A percentile compares a stretch with the other conserved stretches of the same genome.
Evolutionary conservation across 2,329 filamentous ascomycete genomes (phyloP).

Genomic region (Diplodia seriata): DNA sequence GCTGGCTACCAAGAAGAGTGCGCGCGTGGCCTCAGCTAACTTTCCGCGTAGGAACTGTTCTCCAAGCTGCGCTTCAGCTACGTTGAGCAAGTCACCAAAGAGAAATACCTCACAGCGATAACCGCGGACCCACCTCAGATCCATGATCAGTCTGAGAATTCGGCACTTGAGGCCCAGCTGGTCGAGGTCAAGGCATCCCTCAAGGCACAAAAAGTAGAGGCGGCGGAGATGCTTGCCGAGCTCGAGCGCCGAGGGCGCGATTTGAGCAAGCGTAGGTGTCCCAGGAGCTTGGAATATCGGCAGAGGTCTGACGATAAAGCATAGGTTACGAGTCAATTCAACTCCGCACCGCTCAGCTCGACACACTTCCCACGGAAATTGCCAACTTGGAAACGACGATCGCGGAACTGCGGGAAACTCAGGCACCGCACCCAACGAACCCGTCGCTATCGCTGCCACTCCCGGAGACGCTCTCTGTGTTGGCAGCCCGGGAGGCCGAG

Average conservation of each 20-base stretch:
- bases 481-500: constrained; percentile 51
- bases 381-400: constrained; percentile 59
- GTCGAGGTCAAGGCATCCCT: constrained; percentile 74
- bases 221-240: constrained; percentile 72
- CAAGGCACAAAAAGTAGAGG: constrained; percentile 80
- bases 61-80: constrained; percentile 96
- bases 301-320: background rate
- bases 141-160: constrained; percentile 81
- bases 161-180: constrained; percentile 61
- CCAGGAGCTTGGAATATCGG: background rate
- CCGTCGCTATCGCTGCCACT: constrained; percentile 54
- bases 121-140: constrained; percentile 89
- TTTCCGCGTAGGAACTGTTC: constrained; percentile 74
- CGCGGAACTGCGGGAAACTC: constrained; percentile 51
- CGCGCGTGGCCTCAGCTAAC: background rate
- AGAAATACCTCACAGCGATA: constrained; percentile 93
- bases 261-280: constrained; percentile 58
- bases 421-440: constrained; percentile 46
- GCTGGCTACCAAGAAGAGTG: background rate
- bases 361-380: constrained; percentile 60
- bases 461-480: constrained; percentile 50
- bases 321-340: constrained; percentile 62
- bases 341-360: constrained; percentile 59
- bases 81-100: constrained; percentile 97
- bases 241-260: constrained; percentile 71